Evolutionary conservation across 2,329 filamentous ascomycete species (phyloP).

Genomic region (Ampelomyces quisqualis): DNA sequence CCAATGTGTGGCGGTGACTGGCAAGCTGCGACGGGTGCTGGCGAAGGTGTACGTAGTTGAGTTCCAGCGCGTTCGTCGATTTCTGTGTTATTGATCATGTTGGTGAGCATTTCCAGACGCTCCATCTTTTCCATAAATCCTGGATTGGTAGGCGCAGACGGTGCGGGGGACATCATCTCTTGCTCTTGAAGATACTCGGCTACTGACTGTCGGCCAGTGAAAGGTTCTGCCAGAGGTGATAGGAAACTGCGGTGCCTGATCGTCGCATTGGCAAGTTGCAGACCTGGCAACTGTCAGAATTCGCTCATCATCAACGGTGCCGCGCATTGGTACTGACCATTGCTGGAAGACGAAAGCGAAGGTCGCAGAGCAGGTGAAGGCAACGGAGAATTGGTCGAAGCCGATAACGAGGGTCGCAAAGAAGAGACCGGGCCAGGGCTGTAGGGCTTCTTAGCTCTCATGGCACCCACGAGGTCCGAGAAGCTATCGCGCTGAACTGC

Average conservation of each 20-base stretch:
- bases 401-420: neutral
- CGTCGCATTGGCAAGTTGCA: constrained; percentile 4
- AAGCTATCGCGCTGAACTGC: constrained; percentile 17
- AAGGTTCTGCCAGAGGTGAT: neutral
- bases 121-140: neutral
- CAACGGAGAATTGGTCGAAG: constrained; percentile 3
- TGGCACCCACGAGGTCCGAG: constrained; percentile 16
- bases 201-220: neutral
- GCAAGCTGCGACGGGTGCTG: neutral
- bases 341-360: neutral
- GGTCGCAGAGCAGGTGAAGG: neutral
- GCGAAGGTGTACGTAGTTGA: neutral
- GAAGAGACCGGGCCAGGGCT: neutral
- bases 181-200: neutral
- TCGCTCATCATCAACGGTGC: too few species aligned
- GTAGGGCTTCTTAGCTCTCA: constrained; percentile 23
- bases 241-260: constrained; percentile 1
- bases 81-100: neutral
- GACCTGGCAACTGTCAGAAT: too few species aligned
- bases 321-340: neutral
- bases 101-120: constrained; percentile 3
- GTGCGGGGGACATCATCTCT: neutral
- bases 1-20: neutral
- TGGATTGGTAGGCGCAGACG: neutral
- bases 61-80: constrained; percentile 2